These are phyloP conservation scores for Heterobasidion annosum DNA, from an alignment of 1,284 basidiomycete species.

Conservation along the genomic window DNA sequence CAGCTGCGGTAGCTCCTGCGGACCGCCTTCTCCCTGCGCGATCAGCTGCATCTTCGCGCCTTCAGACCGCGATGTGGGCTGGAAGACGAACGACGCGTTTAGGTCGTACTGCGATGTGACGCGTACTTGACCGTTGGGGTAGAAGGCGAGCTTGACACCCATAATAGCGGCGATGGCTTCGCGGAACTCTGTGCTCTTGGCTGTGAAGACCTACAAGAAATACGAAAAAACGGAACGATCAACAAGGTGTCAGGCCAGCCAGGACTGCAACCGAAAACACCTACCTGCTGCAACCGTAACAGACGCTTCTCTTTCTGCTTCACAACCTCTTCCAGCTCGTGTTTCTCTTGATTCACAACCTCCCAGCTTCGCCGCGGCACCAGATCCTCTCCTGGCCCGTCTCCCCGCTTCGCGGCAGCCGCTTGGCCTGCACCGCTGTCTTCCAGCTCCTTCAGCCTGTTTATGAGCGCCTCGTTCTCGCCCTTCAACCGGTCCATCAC, in stretches of 20 bases:
- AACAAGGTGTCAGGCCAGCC: too few relatives aligned
- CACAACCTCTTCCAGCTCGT: slow-evolving; percentile 48
- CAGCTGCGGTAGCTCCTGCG: slow-evolving; percentile 55
- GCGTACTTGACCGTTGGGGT: slow-evolving; percentile 75
- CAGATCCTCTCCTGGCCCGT: slow-evolving; percentile 24
- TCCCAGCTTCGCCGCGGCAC: slow-evolving; percentile 68
- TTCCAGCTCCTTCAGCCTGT: slow-evolving; percentile 49
- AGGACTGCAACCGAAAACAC: not conserved
- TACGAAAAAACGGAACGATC: too few relatives aligned
- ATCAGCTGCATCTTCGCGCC: slow-evolving; percentile 59
- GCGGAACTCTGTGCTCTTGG: slow-evolving; percentile 75
- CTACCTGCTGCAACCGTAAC: slow-evolving; percentile 62
- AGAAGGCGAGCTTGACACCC: slow-evolving; percentile 79
- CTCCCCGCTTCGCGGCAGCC: slow-evolving; percentile 7
- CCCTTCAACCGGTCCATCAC: slow-evolving; percentile 60
- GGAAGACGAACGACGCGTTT: slow-evolving; percentile 63
- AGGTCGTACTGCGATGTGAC: slow-evolving; percentile 78
- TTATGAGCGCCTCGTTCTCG: slow-evolving; percentile 70
- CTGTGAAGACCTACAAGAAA: slow-evolving; percentile 45
- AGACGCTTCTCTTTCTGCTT: slow-evolving; percentile 71
- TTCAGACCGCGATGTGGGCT: slow-evolving; percentile 30
- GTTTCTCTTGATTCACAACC: slow-evolving; percentile 51
- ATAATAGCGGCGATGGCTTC: slow-evolving; percentile 75
- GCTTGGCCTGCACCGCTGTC: slow-evolving; percentile 17
- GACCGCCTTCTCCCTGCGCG: slow-evolving; percentile 59